Conservation (phyloP, 257 asterid species). For the Nicotiana tabacum region DNA sequence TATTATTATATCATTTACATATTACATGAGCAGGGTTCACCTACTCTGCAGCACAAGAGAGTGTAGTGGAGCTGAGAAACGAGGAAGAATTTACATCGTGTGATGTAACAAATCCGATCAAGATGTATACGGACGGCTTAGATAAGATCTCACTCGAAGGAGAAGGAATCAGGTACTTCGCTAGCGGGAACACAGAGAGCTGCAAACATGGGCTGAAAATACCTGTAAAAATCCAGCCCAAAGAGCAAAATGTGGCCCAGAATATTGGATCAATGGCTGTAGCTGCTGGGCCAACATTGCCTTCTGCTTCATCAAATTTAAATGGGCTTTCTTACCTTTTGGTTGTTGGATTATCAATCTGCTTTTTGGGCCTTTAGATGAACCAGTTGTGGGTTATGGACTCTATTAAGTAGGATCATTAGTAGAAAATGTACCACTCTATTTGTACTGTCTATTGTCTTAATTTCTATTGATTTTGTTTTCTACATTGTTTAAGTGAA, state of each 20-base stretch:
- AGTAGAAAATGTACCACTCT: background rate
- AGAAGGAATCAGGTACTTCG: slow-evolving; percentile 24
- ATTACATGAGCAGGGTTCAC: slow-evolving; percentile 10
- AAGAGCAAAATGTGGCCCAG: background rate
- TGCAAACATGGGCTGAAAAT: slow-evolving; percentile 20
- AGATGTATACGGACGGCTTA: slow-evolving; percentile 16
- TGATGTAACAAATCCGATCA: slow-evolving; percentile 18
- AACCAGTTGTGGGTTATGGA: background rate
- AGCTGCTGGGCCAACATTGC: slow-evolving; percentile 17
- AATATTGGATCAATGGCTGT: background rate
- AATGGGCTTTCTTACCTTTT: slow-evolving; percentile 9
- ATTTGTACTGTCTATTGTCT: background rate
- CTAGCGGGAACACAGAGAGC: slow-evolving; percentile 7
- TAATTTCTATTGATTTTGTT: background rate
- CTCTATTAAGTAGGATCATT: background rate
- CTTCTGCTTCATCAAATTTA: slow-evolving; percentile 3
- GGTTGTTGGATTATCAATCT: background rate
- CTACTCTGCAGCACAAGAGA: slow-evolving; percentile 13
- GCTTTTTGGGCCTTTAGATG: slow-evolving; percentile 3
- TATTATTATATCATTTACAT: background rate
- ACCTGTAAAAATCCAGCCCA: slow-evolving; percentile 11
- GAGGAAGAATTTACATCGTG: slow-evolving; percentile 17
- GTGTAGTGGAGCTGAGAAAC: slow-evolving; percentile 17
- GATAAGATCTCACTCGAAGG: slow-evolving; percentile 13
- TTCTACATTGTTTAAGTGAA: background rate